Base-by-base conservation (phyloP, 345 rosid genomes). In the Eucalyptus globulus region DNA sequence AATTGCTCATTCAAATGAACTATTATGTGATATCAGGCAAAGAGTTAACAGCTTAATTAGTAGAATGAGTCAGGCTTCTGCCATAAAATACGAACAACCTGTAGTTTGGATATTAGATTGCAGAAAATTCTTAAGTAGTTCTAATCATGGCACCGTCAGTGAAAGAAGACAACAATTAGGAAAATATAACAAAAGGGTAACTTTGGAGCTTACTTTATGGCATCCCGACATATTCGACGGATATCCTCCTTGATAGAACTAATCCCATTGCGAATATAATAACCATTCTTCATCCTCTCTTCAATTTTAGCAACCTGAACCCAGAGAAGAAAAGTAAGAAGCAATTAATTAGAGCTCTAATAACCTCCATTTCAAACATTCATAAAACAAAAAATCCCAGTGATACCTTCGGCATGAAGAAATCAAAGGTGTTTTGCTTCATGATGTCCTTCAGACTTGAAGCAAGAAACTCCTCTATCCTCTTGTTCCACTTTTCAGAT, bases 211-310 rank as follows among this genome's bases (percentile, higher is more conserved):
- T 96, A 97, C 99, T 97, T 98, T 87, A 97, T 95, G 85, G 99
- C 99, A 93, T 98, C 99, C 93, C 98, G 94, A 94, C 99, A 97
- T 96, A 98, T 97, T 90, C 97, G 95, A 92, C 98, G 92, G 92
- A 98, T 97, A 93, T 98, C 99, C 91, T 97, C 99, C 94, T 94
- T 97, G 88, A 97, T 98, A 92, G 96, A 94, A 88, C 91, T 93
- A 93, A 98, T 93, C 90, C 99, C 99, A 92, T 94, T 97, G 91
- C 95, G 93, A 62, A 95, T 91, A 88, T 98, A 98, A 91, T 96
- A 96, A 69, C 99, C 99, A 83, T 91, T 96, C 91, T 93, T 94
- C 95, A 98, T 96, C 90, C 94, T 95, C 51, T 93, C 95, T 88
- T 98, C 97, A 88, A 98, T 96, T 93, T 96, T 96, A 86, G 96